A percentile compares a stretch with the other conserved stretches of the same genome.
These are phyloP conservation scores for Cryptococcus sp. DNA, from an alignment of 1,284 basidiomycete species.

Conservation along the genomic window DNA sequence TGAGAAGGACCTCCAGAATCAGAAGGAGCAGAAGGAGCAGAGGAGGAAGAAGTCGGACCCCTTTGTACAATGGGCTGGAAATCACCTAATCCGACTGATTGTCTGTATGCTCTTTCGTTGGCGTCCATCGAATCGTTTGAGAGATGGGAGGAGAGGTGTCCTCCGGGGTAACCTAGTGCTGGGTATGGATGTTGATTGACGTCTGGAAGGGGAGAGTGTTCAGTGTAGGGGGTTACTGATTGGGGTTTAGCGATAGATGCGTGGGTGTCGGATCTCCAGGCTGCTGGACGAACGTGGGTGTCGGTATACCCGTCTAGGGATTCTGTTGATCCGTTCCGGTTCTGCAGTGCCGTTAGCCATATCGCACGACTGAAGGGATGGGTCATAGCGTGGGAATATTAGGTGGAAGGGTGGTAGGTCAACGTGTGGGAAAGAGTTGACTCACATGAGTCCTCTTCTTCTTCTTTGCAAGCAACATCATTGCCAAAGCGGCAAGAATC, in stretches of 20 bases:
- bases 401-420: not conserved
- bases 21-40: not conserved
- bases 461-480: not conserved
- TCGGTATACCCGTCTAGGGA: constrained; percentile 11
- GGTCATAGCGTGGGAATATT: too few species aligned
- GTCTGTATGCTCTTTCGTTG: not conserved
- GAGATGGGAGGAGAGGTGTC: not conserved
- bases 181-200: not conserved
- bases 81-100: not conserved
- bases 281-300: constrained; percentile 12
- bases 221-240: not conserved
- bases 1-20: not conserved
- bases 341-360: not conserved
- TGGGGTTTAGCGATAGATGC: not conserved
- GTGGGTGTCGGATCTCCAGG: constrained; percentile 5
- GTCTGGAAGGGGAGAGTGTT: not conserved
- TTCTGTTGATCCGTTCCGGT: not conserved
- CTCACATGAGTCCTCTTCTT: constrained; percentile 3
- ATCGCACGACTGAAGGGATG: too few species aligned
- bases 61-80: not conserved
- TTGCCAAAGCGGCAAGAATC: constrained; percentile 9
- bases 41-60: not conserved
- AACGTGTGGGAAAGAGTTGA: not conserved
- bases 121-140: not conserved
- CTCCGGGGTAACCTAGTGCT: not conserved